Conservation (phyloP, 1,284 basidiomycete genomes). For the Austroboletus niveus region DNA sequence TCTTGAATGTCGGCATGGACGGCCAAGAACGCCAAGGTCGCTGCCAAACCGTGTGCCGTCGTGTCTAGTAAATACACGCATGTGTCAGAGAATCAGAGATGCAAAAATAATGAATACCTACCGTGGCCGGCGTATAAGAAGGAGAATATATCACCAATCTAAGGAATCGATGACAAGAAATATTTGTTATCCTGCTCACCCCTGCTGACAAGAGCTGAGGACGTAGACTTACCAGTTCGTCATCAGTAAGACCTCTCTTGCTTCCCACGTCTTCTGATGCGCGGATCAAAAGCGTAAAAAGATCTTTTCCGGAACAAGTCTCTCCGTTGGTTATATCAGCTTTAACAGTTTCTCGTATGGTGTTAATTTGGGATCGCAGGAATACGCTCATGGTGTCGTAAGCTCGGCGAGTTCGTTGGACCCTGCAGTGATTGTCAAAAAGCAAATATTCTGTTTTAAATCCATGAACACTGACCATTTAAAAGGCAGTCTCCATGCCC, state of each 20-base stretch:
- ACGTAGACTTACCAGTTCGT: conserved; percentile 42
- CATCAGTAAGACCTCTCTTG: conserved; percentile 44
- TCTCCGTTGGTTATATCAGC: conserved; percentile 13
- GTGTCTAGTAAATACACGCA: conserved; percentile 39
- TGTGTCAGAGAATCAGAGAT: background rate
- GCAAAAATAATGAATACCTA: conserved; percentile 19
- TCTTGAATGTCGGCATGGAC: conserved; percentile 46
- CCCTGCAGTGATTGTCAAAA: conserved; percentile 11
- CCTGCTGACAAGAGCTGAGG: too few species aligned
- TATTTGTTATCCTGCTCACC: too few species aligned
- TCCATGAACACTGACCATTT: background rate
- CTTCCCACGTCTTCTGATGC: conserved; percentile 44
- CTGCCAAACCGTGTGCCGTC: conserved; percentile 48
- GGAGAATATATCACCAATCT: conserved; percentile 54
- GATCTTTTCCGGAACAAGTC: conserved; percentile 30
- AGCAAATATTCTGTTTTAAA: background rate
- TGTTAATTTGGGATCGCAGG: conserved; percentile 41
- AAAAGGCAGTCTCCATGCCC: conserved; percentile 15
- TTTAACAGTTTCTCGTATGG: conserved; percentile 37
- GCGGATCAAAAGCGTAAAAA: conserved; percentile 48
- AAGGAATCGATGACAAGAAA: background rate
- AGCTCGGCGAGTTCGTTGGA: conserved; percentile 21
- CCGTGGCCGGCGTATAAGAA: conserved; percentile 58
- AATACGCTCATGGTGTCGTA: conserved; percentile 32
- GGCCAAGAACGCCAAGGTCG: conserved; percentile 39